Base-by-base conservation (phyloP, 1,284 basidiomycete genomes). In the Cutaneotrichosporon mucoides region DNA sequence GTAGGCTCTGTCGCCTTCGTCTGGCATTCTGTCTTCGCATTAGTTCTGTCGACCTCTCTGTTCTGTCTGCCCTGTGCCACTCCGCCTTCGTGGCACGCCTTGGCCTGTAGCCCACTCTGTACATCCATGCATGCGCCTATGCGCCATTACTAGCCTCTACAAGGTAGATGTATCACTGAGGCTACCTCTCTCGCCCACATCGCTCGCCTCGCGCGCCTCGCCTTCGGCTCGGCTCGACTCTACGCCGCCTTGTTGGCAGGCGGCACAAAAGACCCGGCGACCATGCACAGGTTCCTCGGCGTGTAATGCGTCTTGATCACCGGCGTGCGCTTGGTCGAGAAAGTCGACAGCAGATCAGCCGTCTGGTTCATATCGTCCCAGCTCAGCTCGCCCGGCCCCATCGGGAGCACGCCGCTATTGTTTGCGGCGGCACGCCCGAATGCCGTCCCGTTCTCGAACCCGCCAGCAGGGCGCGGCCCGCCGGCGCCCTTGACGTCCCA, bases 251-350 rank as follows among this genome's bases (percentile, higher is more conserved):
- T 60, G 61, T 60, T 70, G 42, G 72, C 69, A 15, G 73, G 74
- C 6, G 74, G 73, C n/a, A 73, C 59, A 55, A 73, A 78, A 13
- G 68, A 66, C 2, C 95, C 95, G 8, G 90, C 89, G 16, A 89
- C 90, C 62, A 99, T 80, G 76, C 92, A 95, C 42, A 99, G 82
- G 77, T 99, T 99, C 35, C 95, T 84, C 24, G 92, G 86, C 7
- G 95, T 98, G 71, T 98, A 95, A 67, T 96, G 91, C 10, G 95
- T 87, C 70, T 94, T 88, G 50, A 86, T 85, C 64, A 98, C 85
- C 0, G 95, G 92, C 42, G 96, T 98, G 60, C 92, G 85, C 80
- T 98, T 99, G 33, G 96, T 99, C 5, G 89, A 88, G 76, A 93
- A 95, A 0, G 93, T 95, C 1, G 89, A 83, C 2, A 99, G 79